Evolutionary conservation across 1,284 basidiomycete species (phyloP).

Genomic region (Jaminaea rosea): DNA sequence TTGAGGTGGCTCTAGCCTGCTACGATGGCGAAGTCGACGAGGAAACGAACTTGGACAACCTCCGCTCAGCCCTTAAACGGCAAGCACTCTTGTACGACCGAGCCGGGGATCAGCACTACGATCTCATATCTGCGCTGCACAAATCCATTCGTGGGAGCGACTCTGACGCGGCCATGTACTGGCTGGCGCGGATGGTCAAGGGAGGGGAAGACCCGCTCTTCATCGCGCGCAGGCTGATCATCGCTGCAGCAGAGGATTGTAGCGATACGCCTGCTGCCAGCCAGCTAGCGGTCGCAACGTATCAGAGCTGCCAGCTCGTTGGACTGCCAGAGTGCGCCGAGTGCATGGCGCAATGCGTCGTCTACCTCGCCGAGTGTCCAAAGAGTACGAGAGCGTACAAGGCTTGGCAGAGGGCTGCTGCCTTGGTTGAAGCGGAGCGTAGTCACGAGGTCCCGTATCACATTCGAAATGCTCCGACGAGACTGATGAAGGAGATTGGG

Average conservation of each 20-base stretch:
- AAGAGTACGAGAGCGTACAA: constrained; percentile 62
- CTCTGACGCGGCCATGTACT: constrained; percentile 74
- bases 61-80: constrained; percentile 26
- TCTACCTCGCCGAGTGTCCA: constrained; percentile 70
- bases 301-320: constrained; percentile 53
- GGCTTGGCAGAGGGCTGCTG: constrained; percentile 37
- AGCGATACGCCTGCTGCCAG: constrained; percentile 61
- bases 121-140: constrained; percentile 78
- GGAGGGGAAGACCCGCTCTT: constrained; percentile 81
- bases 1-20: constrained; percentile 34
- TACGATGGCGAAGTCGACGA: constrained; percentile 12
- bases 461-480: constrained; percentile 79
- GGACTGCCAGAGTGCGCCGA: constrained; percentile 60
- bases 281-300: constrained; percentile 36
- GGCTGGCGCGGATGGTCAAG: constrained; percentile 51
- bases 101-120: constrained; percentile 54
- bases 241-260: constrained; percentile 77
- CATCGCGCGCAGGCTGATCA: constrained; percentile 68
- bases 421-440: constrained; percentile 11
- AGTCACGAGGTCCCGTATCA: constrained; percentile 61
- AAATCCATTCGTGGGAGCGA: constrained; percentile 75
- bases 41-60: constrained; percentile 12
- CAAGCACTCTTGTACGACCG: constrained; percentile 39
- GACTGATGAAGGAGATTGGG: constrained; percentile 69
- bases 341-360: constrained; percentile 65